phyloP scores from a whole-genome alignment of 139 green algal species.

The Penium margaritaceum region DNA sequence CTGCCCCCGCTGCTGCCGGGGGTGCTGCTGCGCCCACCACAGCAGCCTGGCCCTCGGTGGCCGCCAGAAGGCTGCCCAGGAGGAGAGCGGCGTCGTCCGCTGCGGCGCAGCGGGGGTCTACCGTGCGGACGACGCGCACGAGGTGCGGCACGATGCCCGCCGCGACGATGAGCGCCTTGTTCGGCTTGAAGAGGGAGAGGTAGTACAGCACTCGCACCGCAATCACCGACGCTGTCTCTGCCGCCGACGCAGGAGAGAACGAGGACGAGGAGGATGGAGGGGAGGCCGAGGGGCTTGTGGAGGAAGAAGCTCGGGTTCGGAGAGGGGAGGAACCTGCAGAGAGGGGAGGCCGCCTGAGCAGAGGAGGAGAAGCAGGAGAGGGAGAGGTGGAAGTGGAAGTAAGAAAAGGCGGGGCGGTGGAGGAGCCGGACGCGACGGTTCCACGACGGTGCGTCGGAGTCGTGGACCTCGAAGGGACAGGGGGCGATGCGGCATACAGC shows the following conservation, averaged over 20 bases:
- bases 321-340: no score
- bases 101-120: background rate
- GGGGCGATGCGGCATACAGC: background rate
- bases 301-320: no score
- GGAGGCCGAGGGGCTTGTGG: background rate
- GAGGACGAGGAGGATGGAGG: background rate
- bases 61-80: background rate
- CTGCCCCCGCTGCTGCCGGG: no score
- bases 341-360: no score
- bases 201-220: constrained; percentile 4
- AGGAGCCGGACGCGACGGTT: no score
- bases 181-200: background rate
- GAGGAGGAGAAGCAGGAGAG: no score
- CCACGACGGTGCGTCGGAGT: no score
- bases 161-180: background rate
- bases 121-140: background rate
- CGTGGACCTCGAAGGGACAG: no score
- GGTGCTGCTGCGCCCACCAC: no score
- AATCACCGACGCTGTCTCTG: background rate
- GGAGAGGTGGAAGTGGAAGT: constrained; percentile 1
- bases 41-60: background rate
- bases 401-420: background rate
- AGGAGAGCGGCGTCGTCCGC: background rate
- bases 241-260: background rate
- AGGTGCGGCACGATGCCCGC: background rate